phyloP scores from a whole-genome alignment of 2,329 filamentous ascomycete genomes.

The Rasamsonia emersonii region DNA sequence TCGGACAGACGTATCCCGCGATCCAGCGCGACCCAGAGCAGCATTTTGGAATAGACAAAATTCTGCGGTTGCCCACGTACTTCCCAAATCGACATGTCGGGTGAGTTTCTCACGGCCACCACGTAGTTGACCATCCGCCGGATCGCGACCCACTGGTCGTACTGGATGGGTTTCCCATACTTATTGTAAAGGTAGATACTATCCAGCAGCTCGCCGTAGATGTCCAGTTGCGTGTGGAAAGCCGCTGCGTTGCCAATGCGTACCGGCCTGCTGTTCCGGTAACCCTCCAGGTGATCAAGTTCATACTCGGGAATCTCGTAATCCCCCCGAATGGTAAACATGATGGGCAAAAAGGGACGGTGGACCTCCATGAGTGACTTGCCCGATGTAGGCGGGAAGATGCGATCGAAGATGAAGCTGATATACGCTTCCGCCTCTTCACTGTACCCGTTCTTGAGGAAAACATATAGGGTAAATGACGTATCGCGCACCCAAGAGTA shows the following conservation, averaged over 20 bases:
- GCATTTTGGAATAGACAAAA: constrained; percentile 73
- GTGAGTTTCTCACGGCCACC: constrained; percentile 55
- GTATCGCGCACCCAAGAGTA: constrained; percentile 72
- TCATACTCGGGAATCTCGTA: constrained; percentile 66
- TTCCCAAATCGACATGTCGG: constrained; percentile 80
- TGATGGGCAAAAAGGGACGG: constrained; percentile 55
- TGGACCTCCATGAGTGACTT: constrained; percentile 52
- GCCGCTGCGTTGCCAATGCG: constrained; percentile 70
- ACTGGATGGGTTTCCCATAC: constrained; percentile 66
- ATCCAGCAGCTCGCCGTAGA: constrained; percentile 72
- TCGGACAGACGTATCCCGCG: constrained; percentile 64
- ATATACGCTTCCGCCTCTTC: constrained; percentile 72
- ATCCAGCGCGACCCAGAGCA: constrained; percentile 76
- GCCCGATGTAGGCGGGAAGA: constrained; percentile 41
- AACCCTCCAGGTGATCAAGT: constrained; percentile 62
- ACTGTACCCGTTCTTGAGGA: constrained; percentile 66
- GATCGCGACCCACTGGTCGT: constrained; percentile 67
- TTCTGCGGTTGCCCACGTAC: constrained; percentile 67
- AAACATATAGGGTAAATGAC: constrained; percentile 67
- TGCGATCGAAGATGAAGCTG: constrained; percentile 65
- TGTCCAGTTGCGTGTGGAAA: constrained; percentile 68
- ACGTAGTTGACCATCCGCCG: constrained; percentile 63
- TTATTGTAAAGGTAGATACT: constrained; percentile 72
- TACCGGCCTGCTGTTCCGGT: constrained; percentile 61
- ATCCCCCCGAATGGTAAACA: constrained; percentile 70